These are phyloP conservation scores for Vigna hirtella DNA, from an alignment of 306 rosid genomes.

Conservation along the genomic window DNA sequence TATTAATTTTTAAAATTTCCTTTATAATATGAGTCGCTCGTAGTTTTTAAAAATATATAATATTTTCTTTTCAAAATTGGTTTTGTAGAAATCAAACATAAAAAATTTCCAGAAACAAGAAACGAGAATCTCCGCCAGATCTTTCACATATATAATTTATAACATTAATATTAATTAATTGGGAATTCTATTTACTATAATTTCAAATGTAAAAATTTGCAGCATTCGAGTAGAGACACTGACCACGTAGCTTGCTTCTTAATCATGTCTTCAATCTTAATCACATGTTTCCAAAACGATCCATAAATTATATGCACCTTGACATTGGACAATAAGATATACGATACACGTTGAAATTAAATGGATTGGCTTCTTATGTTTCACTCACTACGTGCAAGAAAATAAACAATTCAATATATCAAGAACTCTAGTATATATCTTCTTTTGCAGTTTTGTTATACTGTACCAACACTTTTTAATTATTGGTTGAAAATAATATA, in stretches of 20 bases:
- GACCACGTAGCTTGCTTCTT: constrained; percentile 51
- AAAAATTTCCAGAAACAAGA: constrained; percentile 29
- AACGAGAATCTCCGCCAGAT: constrained; percentile 34
- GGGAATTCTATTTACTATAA: neutral
- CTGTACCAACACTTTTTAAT: neutral
- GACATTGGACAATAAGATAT: neutral
- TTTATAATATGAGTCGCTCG: too few species aligned
- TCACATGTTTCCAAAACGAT: constrained; percentile 35
- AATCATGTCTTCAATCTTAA: constrained; percentile 39
- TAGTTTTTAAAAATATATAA: too few species aligned
- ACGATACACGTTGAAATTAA: neutral
- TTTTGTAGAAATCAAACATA: constrained; percentile 16
- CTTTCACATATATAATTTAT: constrained; percentile 14
- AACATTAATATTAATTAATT: neutral
- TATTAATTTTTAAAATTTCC: too few species aligned
- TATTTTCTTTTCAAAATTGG: neutral
- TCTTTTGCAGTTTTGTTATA: neutral
- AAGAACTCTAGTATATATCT: neutral
- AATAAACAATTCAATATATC: neutral
- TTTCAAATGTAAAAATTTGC: constrained; percentile 16
- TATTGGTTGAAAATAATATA: neutral
- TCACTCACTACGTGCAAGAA: neutral
- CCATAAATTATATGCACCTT: constrained; percentile 32
- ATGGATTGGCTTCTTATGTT: neutral
- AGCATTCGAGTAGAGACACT: constrained; percentile 41